These are phyloP conservation scores for Actinomortierella wolfii DNA, from an alignment of 371 early-diverging fungal species.

Conservation along the genomic window DNA sequence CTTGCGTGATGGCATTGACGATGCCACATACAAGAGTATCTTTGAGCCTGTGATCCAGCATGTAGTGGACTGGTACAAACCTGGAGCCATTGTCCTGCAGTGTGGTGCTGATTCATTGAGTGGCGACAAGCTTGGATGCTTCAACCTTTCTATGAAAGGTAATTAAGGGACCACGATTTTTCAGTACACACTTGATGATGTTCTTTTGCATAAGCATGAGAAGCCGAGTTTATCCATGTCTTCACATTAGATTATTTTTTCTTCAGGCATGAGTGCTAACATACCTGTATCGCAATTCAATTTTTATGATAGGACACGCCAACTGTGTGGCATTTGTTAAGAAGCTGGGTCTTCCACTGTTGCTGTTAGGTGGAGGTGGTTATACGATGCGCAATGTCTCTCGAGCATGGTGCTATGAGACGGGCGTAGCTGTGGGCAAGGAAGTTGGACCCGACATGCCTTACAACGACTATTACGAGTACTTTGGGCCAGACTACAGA, in stretches of 20 bases:
- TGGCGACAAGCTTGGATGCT: slow-evolving; percentile 98
- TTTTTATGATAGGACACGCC: slow-evolving; percentile 65
- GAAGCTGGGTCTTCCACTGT: slow-evolving; percentile 88
- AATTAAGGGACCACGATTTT: slow-evolving; percentile 10
- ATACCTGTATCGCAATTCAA: too few relatives aligned
- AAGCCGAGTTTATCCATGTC: too few relatives aligned
- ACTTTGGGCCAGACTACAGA: slow-evolving; percentile 93
- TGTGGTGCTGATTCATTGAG: slow-evolving; percentile 99
- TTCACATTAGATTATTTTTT: too few relatives aligned
- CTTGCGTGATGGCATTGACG: slow-evolving; percentile 97
- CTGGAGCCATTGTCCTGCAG: slow-evolving; percentile 98
- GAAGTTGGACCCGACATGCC: slow-evolving; percentile 78
- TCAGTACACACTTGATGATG: not conserved
- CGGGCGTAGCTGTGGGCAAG: slow-evolving; percentile 87
- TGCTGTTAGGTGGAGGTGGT: slow-evolving; percentile 99
- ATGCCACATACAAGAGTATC: slow-evolving; percentile 87
- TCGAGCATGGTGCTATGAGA: slow-evolving; percentile 99
- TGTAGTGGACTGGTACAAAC: slow-evolving; percentile 94
- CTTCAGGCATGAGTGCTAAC: too few relatives aligned
- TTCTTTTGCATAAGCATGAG: too few relatives aligned
- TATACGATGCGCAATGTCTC: slow-evolving; percentile 99
- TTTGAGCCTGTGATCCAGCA: slow-evolving; percentile 91
- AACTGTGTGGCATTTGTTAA: slow-evolving; percentile 95
- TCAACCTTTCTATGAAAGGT: slow-evolving; percentile 95
- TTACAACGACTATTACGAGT: slow-evolving; percentile 94